Evolutionary conservation across 2,329 filamentous ascomycete genomes (phyloP), one percentile per base, ranked within the genome.

Genomic region (Rutstroemia sp.): DNA sequence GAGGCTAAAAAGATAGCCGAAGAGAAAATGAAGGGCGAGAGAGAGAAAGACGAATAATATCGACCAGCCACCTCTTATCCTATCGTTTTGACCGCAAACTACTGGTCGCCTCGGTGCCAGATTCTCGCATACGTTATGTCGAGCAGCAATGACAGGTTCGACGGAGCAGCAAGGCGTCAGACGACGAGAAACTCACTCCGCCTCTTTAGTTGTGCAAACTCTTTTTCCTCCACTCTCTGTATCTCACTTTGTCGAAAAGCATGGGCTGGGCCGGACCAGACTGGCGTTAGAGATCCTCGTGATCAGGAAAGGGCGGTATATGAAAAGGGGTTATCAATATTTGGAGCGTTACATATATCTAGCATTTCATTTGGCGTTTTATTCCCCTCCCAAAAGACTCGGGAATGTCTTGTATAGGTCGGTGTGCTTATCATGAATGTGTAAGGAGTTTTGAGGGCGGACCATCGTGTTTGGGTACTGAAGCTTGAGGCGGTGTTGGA

Each of bases 291-390:
- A 46, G 47, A 51, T 51, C 36, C 44, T 10, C 4, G 23, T 36
- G 44, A 42, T 38, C 21, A 34, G 12, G 40, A 39, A 45, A 39
- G 36, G 36, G 23, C 16, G 54, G 23, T 54, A 54, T 25, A 54
- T 44, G 23, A 27, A 46, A 44, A 48, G 21, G 9, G 5, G 38
- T 34, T 34, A 45, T 25, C 25, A 25, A 16, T 38, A 21, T 45
- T 12, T 51, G 17, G 38, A 14, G 27, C 47, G 17, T 50, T 51
- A 39, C 47, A 51, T 38, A 51, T 51, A 51, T 27, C 21, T 23
- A 47, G 19, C 19, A 12, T 51, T 44, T 36, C 25, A 16, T 38
- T 49, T 45, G 53, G 53, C 53, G 53, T 56, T 51, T 25, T 56
- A 51, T 56, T 36, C 53, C 53, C 21, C 40, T 34, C 30, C 42